A percentile compares a stretch with the other conserved stretches of the same genome.
These are phyloP conservation scores for Pelargonium fulgidum DNA, from an alignment of 441 rosid genomes.

Conservation along the genomic window DNA sequence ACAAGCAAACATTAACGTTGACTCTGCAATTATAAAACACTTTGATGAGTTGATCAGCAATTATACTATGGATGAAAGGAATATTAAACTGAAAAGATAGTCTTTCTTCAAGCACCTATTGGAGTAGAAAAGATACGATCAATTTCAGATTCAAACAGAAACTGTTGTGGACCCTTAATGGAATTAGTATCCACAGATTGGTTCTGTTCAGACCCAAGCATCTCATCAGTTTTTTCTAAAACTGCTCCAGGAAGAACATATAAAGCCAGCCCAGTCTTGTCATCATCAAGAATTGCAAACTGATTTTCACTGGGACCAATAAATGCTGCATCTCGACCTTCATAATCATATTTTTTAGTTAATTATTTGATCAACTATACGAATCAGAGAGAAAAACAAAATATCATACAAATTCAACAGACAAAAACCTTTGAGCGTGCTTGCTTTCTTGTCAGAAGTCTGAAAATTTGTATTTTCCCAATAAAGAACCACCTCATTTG, in stretches of 20 bases:
- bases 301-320: constrained; percentile 81
- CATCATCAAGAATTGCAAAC: constrained; percentile 89
- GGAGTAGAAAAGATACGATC: constrained; percentile 95
- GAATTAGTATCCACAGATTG: constrained; percentile 53
- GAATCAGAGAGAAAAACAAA: constrained; percentile 10
- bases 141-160: constrained; percentile 89
- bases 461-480: constrained; percentile 80
- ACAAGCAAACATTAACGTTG: constrained; percentile 85
- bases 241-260: constrained; percentile 70
- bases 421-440: constrained; percentile 68
- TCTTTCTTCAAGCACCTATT: constrained; percentile 53
- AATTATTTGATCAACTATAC: constrained; percentile 15
- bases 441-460: constrained; percentile 65
- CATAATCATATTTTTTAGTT: constrained; percentile 15
- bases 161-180: constrained; percentile 72
- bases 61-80: constrained; percentile 13
- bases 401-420: constrained; percentile 16
- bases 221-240: constrained; percentile 56
- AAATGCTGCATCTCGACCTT: constrained; percentile 95
- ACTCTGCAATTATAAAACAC: constrained; percentile 50
- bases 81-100: constrained; percentile 19
- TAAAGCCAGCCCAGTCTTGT: constrained; percentile 75
- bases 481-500: constrained; percentile 81
- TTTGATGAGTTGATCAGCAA: constrained; percentile 37
- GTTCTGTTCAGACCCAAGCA: constrained; percentile 53